Conservation (phyloP, 2,329 filamentous ascomycete species). For the Rutstroemia sp. region DNA sequence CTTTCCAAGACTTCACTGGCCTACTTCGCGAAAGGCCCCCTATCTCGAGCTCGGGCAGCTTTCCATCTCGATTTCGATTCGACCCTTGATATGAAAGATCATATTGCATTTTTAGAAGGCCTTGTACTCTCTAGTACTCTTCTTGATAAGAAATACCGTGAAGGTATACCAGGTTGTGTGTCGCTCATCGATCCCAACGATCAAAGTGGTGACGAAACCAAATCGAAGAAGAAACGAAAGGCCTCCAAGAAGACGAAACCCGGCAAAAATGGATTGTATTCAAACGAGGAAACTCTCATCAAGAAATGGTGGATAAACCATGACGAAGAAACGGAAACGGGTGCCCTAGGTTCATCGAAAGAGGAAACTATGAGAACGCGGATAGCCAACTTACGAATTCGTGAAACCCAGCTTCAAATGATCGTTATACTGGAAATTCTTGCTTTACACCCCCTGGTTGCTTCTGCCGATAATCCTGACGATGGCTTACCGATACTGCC, state of each 20-base stretch:
- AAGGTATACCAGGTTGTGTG: constrained; percentile 57
- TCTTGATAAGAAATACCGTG: constrained; percentile 75
- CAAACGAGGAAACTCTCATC: constrained; percentile 56
- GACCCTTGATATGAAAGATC: constrained; percentile 51
- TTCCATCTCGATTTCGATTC: constrained; percentile 58
- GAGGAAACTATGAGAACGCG: constrained; percentile 51
- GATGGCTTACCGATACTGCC: constrained; percentile 25
- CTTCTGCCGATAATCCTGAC: constrained; percentile 30
- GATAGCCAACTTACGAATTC: constrained; percentile 58
- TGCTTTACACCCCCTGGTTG: constrained; percentile 53
- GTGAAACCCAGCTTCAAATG: constrained; percentile 75
- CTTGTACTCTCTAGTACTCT: constrained; percentile 59
- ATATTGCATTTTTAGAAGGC: constrained; percentile 61
- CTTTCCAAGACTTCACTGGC: constrained; percentile 67
- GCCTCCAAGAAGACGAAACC: constrained; percentile 59
- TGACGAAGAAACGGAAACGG: constrained; percentile 43
- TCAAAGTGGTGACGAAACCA: constrained; percentile 42
- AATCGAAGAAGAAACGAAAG: constrained; percentile 39
- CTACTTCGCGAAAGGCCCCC: constrained; percentile 76
- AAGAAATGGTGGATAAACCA: constrained; percentile 64
- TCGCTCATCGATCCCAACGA: constrained; percentile 45
- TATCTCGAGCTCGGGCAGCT: constrained; percentile 65
- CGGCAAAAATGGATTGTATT: constrained; percentile 62
- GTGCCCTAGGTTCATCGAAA: constrained; percentile 34
- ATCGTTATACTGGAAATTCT: constrained; percentile 72